Percentiles rank a stretch among this genome's conserved stretches.
These are phyloP conservation scores for Mesotaenium endlicherianum DNA, from an alignment of 139 green algal genomes.

Conservation along the genomic window DNA sequence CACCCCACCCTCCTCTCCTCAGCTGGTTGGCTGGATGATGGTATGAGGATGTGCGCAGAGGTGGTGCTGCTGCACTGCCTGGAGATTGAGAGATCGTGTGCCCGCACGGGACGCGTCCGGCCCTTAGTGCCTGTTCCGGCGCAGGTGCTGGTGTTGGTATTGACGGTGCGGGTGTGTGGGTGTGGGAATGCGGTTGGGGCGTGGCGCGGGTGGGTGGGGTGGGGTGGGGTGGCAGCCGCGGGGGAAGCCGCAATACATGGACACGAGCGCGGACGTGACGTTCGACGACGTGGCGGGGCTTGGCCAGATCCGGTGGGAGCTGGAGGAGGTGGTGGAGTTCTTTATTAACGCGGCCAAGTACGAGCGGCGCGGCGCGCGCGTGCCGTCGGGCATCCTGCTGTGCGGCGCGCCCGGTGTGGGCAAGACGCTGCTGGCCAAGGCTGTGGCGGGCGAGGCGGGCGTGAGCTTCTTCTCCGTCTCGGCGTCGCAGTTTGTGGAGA, in stretches of 20 bases:
- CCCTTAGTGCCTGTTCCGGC: too few species aligned
- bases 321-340: conserved; percentile 74
- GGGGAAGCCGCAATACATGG: conserved; percentile 17
- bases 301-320: conserved; percentile 74
- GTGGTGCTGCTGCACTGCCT: too few species aligned
- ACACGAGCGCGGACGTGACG: conserved; percentile 58
- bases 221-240: too few species aligned
- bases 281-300: conserved; percentile 89
- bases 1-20: too few species aligned
- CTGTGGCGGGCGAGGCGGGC: conserved; percentile 80
- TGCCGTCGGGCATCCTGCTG: conserved; percentile 92
- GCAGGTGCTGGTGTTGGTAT: too few species aligned
- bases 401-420: conserved; percentile 84
- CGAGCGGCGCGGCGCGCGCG: conserved; percentile 69
- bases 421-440: conserved; percentile 67
- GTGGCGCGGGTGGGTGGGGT: too few species aligned
- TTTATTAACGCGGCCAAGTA: conserved; percentile 83
- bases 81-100: too few species aligned
- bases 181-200: too few species aligned
- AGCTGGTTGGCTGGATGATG: too few species aligned
- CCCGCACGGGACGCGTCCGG: too few species aligned
- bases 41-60: too few species aligned
- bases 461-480: conserved; percentile 88
- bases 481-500: conserved; percentile 95
- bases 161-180: too few species aligned